Evolutionary conservation across 1,284 basidiomycete genomes (phyloP), one percentile per base, ranked within the genome.

Genomic region (Megacollybia platyphylla): DNA sequence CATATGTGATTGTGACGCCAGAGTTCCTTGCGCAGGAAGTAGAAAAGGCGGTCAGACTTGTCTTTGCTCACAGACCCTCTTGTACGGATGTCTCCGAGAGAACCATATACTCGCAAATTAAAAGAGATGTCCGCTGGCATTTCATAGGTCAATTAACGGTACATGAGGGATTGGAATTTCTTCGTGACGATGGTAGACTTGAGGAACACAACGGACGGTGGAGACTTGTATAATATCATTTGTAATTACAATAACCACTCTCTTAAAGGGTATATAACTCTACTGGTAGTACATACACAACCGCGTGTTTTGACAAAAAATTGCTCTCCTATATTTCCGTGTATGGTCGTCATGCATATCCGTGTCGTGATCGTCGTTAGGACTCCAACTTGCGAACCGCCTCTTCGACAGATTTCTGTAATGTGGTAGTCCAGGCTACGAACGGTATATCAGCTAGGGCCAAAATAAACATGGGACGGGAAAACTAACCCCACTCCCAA

Each of bases 141-240:
- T 64, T 65, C 47, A 57, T 86, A 6, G 75, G 77, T 0, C 64
- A 67, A 39, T 83, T 78, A 73, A 63, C 65, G 40, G 64, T 86
- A 0, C 63, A 72, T 45, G 79, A 79, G 40, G 72, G 77, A 2
- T 49, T 86, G 52, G 58, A 67, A 40, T 54, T 65, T 42, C 59
- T 77, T 36, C 58, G 57, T 46, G 54, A 50, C 27, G 62, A 68
- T 43, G 70, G 66, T 2, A 59, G 63, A 48, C 62, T 67, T 2
- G 15, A 34, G 15, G 31, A 34, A 7, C 10, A 34, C 15, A 11
- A 11, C 4, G 31, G 15, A 11, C 10, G 31, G 15, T 34, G 31
- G 31, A 34, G 5, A 24, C 20, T 24, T 24, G 20, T 24, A 24
- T 24, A 5, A 24, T 24, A 24, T 24, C 20, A 24, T 5, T 2